phyloP scores from a whole-genome alignment of 1,284 basidiomycete genomes.

The Ganoderma lucidum region DNA sequence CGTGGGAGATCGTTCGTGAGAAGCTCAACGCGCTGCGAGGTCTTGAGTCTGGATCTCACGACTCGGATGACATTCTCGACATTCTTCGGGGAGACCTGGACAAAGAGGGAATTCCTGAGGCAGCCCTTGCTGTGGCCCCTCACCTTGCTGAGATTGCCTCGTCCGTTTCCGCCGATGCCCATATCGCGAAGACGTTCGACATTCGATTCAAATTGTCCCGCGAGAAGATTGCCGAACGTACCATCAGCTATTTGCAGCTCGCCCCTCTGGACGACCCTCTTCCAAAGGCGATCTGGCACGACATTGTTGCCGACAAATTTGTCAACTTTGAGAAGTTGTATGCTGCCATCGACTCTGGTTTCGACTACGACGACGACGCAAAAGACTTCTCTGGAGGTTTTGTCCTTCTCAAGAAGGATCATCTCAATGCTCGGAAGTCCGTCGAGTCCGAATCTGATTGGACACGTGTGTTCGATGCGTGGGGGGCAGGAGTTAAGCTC shows the following conservation, averaged over 20 bases:
- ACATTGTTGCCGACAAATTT: background rate
- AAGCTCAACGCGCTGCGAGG: background rate
- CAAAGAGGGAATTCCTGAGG: background rate
- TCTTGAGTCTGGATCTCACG: background rate
- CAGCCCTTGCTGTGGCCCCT: background rate
- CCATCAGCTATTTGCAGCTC: background rate
- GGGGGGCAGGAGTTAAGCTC: background rate
- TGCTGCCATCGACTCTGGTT: background rate
- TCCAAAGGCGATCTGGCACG: background rate
- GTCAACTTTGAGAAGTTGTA: background rate
- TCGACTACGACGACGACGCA: background rate
- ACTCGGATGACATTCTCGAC: background rate
- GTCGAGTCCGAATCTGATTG: background rate
- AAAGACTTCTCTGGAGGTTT: background rate
- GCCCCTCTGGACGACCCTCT: background rate
- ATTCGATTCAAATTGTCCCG: background rate
- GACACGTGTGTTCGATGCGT: background rate
- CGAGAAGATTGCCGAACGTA: background rate
- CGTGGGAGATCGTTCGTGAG: background rate
- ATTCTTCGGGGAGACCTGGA: background rate
- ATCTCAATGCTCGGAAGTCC: background rate
- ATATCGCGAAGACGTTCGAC: background rate
- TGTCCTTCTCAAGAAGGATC: background rate
- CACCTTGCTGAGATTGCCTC: background rate
- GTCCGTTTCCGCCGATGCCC: background rate